These are phyloP conservation scores for Ganoderma lingzhi DNA, from an alignment of 1,284 basidiomycete species.

Conservation along the genomic window DNA sequence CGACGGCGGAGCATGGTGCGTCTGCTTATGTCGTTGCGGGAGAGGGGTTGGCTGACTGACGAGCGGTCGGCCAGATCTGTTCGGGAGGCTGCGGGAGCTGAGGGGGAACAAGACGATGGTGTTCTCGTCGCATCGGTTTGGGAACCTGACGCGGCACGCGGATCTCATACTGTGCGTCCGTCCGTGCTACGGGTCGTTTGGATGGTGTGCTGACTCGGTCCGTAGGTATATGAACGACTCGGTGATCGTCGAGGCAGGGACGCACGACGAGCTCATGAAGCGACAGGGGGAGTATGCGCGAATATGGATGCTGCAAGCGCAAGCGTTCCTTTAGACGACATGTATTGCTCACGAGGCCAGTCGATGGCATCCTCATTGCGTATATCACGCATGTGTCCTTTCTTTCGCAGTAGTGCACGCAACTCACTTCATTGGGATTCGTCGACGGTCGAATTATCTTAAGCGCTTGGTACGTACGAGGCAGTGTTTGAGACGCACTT, in stretches of 20 bases:
- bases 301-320: constrained; percentile 63
- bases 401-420: too few species aligned
- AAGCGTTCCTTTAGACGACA: constrained; percentile 52
- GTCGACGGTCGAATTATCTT: too few species aligned
- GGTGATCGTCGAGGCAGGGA: constrained; percentile 58
- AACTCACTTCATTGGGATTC: too few species aligned
- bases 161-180: constrained; percentile 62
- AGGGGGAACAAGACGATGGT: constrained; percentile 70
- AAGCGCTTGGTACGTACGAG: too few species aligned
- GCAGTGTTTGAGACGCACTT: too few species aligned
- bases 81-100: constrained; percentile 56
- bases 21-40: background rate
- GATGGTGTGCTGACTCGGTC: background rate
- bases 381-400: background rate
- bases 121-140: constrained; percentile 76
- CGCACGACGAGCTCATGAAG: constrained; percentile 57
- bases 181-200: background rate
- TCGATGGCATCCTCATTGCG: too few species aligned
- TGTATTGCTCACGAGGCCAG: background rate
- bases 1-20: constrained; percentile 74
- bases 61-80: constrained; percentile 53
- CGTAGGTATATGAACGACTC: constrained; percentile 71
- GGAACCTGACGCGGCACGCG: constrained; percentile 68
- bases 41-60: background rate
- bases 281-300: constrained; percentile 59